Evolutionary conservation across 2,329 filamentous ascomycete species (phyloP), one percentile per base, ranked within the genome.

Genomic region (Dactylellina cionopaga): DNA sequence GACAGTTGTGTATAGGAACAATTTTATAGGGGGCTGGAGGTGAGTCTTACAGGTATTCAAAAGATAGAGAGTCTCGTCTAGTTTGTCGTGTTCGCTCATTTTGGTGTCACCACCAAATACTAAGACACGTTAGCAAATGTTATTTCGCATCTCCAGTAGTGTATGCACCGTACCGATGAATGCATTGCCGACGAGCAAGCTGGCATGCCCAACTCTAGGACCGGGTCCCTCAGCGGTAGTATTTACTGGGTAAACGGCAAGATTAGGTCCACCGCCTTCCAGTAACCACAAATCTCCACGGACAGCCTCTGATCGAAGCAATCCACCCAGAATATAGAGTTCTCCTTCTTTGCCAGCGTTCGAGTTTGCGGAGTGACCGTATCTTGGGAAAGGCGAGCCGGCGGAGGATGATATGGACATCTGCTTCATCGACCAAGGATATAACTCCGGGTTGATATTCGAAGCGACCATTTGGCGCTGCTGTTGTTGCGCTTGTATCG

Each of bases 51-150:
- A 97, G 52, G 95, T 99, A 82, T 99, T 99, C 55, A 99, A 85
- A 54, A 99, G 86, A 81, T 99, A 99, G 10, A 99, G 83, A 0
- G 95, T 98, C 81, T 99, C 94, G 78, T 99, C 95, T 66, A 99
- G 83, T 51, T 91, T 85, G 80, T 99, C 95, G 29, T 88, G 87
- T 78, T 98, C 95, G 62, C 97, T 92, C 79, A 96, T 90, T 81
- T 99, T 99, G 55, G 95, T 99, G 80, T 99, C 96, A 79, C 95
- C 95, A 52, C 95, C 96, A 79, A 98, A 99, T 10, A 99, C 95
- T 77, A 47, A 49, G 24, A n/a, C n/a, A n/a, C n/a, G n/a, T 47
- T 55, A 70, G 56, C n/a, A 41, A 22, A 39, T n/a, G n/a, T n/a
- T n/a, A n/a, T n/a, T n/a, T n/a, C n/a, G n/a, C n/a, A n/a, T n/a